Evolutionary conservation across 2,329 filamentous ascomycete species (phyloP).

Genomic region (Clarireedia monteithiana): DNA sequence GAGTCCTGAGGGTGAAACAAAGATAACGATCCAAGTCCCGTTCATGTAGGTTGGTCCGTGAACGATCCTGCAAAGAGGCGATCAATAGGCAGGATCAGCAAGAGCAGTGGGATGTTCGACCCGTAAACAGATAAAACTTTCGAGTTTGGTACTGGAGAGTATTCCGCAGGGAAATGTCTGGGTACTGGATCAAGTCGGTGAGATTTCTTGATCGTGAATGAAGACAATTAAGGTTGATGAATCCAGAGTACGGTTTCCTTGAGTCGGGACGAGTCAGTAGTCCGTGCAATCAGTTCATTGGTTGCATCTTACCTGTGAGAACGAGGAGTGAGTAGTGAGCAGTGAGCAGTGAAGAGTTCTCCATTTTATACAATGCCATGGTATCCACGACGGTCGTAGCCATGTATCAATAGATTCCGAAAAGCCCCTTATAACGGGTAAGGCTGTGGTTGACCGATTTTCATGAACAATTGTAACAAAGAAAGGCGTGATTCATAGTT

Average conservation of each 20-base stretch:
- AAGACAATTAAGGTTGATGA: too few relatives aligned
- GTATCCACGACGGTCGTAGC: background rate
- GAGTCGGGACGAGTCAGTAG: too few relatives aligned
- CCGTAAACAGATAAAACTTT: background rate
- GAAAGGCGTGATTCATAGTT: slow-evolving; percentile 5
- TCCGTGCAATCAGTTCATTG: too few relatives aligned
- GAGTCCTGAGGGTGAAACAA: background rate
- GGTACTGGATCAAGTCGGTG: too few relatives aligned
- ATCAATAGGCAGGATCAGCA: background rate
- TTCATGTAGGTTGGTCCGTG: background rate
- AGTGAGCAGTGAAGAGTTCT: too few relatives aligned
- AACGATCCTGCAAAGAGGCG: background rate
- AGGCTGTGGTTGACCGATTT: background rate
- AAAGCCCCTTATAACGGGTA: background rate
- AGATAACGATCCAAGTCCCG: background rate
- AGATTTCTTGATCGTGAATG: too few relatives aligned
- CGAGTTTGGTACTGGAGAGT: background rate
- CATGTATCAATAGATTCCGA: background rate
- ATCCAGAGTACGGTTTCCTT: too few relatives aligned
- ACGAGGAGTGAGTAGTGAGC: too few relatives aligned
- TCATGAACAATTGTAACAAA: slow-evolving; percentile 5
- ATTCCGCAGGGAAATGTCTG: too few relatives aligned
- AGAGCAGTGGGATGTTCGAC: background rate
- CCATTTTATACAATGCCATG: too few relatives aligned
- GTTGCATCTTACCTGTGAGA: too few relatives aligned